These are phyloP conservation scores for Tilletia setariae DNA, from an alignment of 1,284 basidiomycete species.

Conservation along the genomic window DNA sequence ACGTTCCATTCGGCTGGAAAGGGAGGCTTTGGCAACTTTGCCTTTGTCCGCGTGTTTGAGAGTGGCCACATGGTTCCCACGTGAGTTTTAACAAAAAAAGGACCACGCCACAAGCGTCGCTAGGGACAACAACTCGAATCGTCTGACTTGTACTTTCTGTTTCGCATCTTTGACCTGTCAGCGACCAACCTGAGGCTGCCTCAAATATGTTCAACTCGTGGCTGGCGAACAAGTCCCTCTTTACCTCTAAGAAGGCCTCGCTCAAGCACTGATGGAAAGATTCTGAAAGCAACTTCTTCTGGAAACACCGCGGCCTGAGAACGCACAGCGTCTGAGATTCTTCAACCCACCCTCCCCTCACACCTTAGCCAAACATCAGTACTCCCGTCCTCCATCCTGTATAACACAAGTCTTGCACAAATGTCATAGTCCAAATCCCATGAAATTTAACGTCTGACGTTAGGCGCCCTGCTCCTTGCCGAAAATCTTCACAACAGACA, in stretches of 20 bases:
- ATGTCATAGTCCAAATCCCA: no score
- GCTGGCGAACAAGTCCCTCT: constrained; percentile 60
- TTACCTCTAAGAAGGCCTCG: neutral
- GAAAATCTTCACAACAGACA: no score
- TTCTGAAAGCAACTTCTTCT: no score
- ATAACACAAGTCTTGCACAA: no score
- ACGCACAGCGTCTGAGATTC: no score
- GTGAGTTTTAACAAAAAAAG: neutral
- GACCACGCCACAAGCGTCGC: neutral
- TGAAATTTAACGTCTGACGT: no score
- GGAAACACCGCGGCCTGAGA: no score
- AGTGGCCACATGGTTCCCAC: constrained; percentile 51
- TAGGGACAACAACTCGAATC: neutral
- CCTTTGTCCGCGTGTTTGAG: constrained; percentile 36
- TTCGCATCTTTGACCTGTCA: no score
- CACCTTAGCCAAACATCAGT: no score
- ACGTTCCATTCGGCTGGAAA: constrained; percentile 40
- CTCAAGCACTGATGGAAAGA: neutral
- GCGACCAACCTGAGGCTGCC: constrained; percentile 75
- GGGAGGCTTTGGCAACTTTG: constrained; percentile 39
- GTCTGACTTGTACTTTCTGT: constrained; percentile 57
- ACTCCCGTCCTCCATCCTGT: no score
- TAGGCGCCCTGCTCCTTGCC: no score
- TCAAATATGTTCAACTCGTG: constrained; percentile 63
- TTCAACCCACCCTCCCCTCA: no score